A percentile compares a stretch with the other conserved stretches of the same genome.
Evolutionary conservation across 495 filamentous ascomycete genomes (phyloP).

Genomic region (Penicillium mononematosum): DNA sequence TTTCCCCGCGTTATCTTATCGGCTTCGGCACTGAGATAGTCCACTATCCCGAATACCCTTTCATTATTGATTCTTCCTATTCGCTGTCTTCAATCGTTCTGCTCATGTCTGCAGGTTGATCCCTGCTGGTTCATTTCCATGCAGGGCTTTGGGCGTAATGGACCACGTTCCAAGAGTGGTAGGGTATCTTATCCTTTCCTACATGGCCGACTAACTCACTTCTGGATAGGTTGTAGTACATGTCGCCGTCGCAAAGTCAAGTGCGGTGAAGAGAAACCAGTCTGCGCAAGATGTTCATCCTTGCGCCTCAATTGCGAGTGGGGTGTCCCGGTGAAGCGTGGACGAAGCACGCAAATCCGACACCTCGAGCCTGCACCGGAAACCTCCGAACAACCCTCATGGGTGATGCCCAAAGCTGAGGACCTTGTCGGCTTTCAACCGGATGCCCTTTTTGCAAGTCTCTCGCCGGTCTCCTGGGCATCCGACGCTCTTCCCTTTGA

Average conservation of each 20-base stretch:
- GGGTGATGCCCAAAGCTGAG: conserved; percentile 14
- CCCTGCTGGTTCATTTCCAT: conserved; percentile 28
- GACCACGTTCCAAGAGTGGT: conserved; percentile 50
- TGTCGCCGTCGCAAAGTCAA: conserved; percentile 57
- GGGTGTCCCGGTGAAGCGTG: conserved; percentile 37
- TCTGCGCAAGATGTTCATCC: conserved; percentile 46
- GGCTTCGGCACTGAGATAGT: neutral
- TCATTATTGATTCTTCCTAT: neutral
- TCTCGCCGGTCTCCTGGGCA: conserved; percentile 26
- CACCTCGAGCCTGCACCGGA: conserved; percentile 33
- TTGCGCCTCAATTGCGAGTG: conserved; percentile 39
- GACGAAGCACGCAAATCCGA: conserved; percentile 30
- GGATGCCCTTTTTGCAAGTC: conserved; percentile 11
- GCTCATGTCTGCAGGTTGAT: conserved; percentile 17
- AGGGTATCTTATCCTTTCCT: neutral
- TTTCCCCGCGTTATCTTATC: conserved; percentile 13
- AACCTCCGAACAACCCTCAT: conserved; percentile 11
- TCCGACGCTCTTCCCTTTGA: conserved; percentile 13
- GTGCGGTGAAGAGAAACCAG: conserved; percentile 53
- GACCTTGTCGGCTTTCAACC: conserved; percentile 17
- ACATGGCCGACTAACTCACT: conserved; percentile 1
- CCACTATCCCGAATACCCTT: conserved; percentile 8
- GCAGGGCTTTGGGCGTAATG: conserved; percentile 35
- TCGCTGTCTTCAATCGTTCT: conserved; percentile 3
- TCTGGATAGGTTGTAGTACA: conserved; percentile 45